A percentile compares a stretch with the other conserved stretches of the same genome.
phyloP scores from a whole-genome alignment of 164 flowering plant species.

The Chloranthus sessilifolius region DNA sequence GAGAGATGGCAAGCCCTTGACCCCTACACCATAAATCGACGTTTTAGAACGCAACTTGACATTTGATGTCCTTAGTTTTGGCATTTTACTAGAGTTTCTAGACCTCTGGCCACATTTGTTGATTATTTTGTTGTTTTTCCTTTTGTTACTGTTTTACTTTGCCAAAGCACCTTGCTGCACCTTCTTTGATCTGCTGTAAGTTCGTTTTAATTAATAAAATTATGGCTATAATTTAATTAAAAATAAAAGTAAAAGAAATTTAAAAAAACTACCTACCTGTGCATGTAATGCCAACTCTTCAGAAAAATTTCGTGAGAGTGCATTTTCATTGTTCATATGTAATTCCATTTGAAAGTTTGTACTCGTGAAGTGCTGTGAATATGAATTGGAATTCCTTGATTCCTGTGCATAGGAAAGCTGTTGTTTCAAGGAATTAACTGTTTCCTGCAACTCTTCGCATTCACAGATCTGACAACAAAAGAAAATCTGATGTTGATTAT shows the following conservation, averaged over 20 bases:
- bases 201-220: too few species aligned
- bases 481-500: conserved; percentile 4
- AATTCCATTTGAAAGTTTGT: conserved; percentile 21
- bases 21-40: too few species aligned
- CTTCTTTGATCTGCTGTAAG: too few species aligned
- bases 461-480: conserved; percentile 47
- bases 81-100: too few species aligned
- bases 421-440: conserved; percentile 54
- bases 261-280: conserved; percentile 35
- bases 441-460: conserved; percentile 66
- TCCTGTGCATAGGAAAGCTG: conserved; percentile 63
- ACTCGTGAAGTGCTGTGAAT: conserved; percentile 21
- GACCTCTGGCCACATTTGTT: too few species aligned
- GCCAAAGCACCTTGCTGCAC: too few species aligned
- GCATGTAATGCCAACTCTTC: conserved; percentile 28
- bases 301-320: conserved; percentile 18
- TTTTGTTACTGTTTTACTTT: too few species aligned
- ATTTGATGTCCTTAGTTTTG: too few species aligned
- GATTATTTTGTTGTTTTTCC: too few species aligned
- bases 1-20: too few species aligned
- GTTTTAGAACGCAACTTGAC: too few species aligned
- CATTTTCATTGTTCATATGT: conserved; percentile 16
- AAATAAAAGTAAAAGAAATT: neutral
- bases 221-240: too few species aligned
- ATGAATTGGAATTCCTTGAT: conserved; percentile 24